phyloP scores from a whole-genome alignment of 2,329 filamentous ascomycete species.

The Zymoseptoria crescenta region DNA sequence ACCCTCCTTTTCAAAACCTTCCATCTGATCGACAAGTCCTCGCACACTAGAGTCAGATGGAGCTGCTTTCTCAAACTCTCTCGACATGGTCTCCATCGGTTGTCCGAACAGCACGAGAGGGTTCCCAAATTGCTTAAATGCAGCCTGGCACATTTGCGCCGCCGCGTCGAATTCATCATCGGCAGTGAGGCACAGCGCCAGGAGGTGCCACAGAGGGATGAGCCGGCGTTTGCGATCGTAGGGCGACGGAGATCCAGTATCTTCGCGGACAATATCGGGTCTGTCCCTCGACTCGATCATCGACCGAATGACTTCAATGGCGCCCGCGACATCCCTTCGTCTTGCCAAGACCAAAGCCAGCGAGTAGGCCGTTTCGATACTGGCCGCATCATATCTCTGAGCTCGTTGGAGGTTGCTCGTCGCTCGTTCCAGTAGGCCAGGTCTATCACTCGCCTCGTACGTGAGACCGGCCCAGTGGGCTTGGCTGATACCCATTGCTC shows the following conservation, averaged over 20 bases:
- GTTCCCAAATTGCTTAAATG: conserved; percentile 81
- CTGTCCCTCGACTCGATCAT: conserved; percentile 51
- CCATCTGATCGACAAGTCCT: conserved; percentile 69
- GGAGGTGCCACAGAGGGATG: conserved; percentile 86
- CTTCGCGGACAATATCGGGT: conserved; percentile 13
- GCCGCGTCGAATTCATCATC: conserved; percentile 78
- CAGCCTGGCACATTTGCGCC: conserved; percentile 75
- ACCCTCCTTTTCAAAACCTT: conserved; percentile 72
- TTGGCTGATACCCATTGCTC: conserved; percentile 76
- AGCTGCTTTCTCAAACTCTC: conserved; percentile 15
- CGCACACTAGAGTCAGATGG: conserved; percentile 13
- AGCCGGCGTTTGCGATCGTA: conserved; percentile 48
- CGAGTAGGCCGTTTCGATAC: conserved; percentile 66
- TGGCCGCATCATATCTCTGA: conserved; percentile 42
- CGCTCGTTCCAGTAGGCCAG: conserved; percentile 68
- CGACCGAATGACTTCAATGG: conserved; percentile 73
- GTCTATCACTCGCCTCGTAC: conserved; percentile 62
- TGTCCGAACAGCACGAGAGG: conserved; percentile 61
- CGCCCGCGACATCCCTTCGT: conserved; percentile 67
- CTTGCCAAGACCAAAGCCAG: conserved; percentile 82
- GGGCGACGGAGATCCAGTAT: conserved; percentile 5
- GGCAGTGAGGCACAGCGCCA: conserved; percentile 77
- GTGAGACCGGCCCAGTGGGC: conserved; percentile 83
- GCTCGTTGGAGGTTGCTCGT: conserved; percentile 62
- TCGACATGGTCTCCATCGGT: conserved; percentile 34